A percentile compares a stretch with the other conserved stretches of the same genome.
Conservation (phyloP, 495 filamentous ascomycete genomes). For the Eremomyces bilateralis region DNA sequence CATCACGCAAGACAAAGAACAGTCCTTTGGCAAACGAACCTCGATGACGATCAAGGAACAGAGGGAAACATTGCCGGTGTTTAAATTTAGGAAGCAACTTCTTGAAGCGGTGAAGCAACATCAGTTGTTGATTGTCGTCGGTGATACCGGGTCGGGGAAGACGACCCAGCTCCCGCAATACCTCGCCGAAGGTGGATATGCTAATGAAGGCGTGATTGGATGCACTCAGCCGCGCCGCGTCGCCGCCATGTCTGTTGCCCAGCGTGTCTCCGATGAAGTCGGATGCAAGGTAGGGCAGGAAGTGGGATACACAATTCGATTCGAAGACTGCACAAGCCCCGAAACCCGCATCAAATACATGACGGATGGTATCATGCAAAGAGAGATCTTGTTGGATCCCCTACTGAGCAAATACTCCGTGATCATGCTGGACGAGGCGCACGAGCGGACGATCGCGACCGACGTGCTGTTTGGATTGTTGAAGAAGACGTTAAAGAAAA, state of each 20-base stretch:
- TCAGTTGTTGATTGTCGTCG: constrained; percentile 87
- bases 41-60: constrained; percentile 91
- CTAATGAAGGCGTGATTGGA: constrained; percentile 76
- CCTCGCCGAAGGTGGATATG: constrained; percentile 78
- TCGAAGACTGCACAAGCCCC: constrained; percentile 81
- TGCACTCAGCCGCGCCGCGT: constrained; percentile 96
- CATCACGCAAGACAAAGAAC: constrained; percentile 60
- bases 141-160: constrained; percentile 93
- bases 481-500: constrained; percentile 75
- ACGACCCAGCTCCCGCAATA: constrained; percentile 95
- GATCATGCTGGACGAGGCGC: constrained; percentile 96
- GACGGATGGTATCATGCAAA: constrained; percentile 95
- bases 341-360: constrained; percentile 96
- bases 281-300: constrained; percentile 77
- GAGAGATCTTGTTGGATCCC: constrained; percentile 83
- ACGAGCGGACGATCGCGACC: constrained; percentile 91
- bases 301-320: constrained; percentile 94
- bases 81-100: constrained; percentile 67
- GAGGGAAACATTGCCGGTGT: constrained; percentile 76
- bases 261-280: constrained; percentile 92
- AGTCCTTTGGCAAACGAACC: constrained; percentile 67
- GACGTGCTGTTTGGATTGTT: constrained; percentile 87
- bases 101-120: constrained; percentile 74
- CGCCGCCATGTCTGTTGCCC: constrained; percentile 90
- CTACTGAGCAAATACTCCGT: constrained; percentile 73